phyloP scores from a whole-genome alignment of 495 filamentous ascomycete species.

The Talaromyces proteolyticus region DNA sequence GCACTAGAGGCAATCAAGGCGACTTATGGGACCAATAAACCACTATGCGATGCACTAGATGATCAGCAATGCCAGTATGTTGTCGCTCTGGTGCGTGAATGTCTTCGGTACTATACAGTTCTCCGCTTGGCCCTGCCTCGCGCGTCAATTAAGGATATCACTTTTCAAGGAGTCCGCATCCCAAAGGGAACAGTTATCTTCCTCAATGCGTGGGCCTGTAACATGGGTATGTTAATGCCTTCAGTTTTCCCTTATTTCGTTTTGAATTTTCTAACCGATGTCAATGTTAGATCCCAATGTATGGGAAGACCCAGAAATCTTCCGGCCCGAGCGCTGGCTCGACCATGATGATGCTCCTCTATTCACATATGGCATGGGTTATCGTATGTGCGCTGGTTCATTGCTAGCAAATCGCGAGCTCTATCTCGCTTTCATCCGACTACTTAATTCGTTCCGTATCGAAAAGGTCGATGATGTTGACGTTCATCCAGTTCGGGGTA shows the following conservation, averaged over 20 bases:
- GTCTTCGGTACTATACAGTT: conserved; percentile 53
- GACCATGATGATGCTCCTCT: conserved; percentile 56
- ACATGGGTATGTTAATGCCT: conserved; percentile 42
- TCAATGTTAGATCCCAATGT: conserved; percentile 42
- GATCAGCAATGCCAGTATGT: conserved; percentile 59
- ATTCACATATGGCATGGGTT: conserved; percentile 58
- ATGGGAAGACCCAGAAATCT: conserved; percentile 52
- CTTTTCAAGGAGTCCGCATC: conserved; percentile 48
- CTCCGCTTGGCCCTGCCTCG: conserved; percentile 56
- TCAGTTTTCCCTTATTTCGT: not conserved
- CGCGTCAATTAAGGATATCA: conserved; percentile 53
- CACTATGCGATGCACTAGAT: conserved; percentile 50
- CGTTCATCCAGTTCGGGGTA: conserved; percentile 49
- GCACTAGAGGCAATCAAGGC: conserved; percentile 48
- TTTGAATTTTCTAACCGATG: not conserved
- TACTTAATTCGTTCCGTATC: conserved; percentile 53
- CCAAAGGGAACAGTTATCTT: conserved; percentile 56
- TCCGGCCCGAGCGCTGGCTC: conserved; percentile 57
- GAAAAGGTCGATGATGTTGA: conserved; percentile 41
- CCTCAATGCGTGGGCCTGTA: conserved; percentile 62
- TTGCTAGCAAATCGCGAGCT: conserved; percentile 58
- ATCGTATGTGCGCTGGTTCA: conserved; percentile 61
- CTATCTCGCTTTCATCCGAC: conserved; percentile 60
- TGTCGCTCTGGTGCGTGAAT: conserved; percentile 52
- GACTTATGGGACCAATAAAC: conserved; percentile 45